Evolutionary conservation across 2,329 filamentous ascomycete genomes (phyloP).

Genomic region (Trichoderma breve): DNA sequence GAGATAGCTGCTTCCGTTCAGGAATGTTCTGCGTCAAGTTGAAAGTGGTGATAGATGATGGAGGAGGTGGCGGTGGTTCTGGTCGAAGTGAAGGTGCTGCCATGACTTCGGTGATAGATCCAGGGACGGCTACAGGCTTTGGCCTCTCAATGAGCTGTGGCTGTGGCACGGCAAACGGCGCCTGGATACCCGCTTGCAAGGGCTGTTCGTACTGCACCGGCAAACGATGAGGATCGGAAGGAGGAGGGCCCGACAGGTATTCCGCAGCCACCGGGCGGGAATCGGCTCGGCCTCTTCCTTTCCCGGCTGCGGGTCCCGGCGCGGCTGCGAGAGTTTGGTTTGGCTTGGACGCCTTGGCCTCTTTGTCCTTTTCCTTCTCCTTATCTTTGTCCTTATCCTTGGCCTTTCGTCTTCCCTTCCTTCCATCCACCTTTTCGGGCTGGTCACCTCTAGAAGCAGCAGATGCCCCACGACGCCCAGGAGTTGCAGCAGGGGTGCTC

Average conservation of each 20-base stretch:
- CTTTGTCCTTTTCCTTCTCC: conserved; percentile 21
- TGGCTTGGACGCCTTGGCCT: conserved; percentile 37
- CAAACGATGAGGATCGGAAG: conserved; percentile 41
- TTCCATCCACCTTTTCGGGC: conserved; percentile 46
- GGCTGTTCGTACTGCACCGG: conserved; percentile 46
- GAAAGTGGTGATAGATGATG: conserved; percentile 50
- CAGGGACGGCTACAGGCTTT: conserved; percentile 34
- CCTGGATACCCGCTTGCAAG: conserved; percentile 40
- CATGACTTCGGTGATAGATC: conserved; percentile 53
- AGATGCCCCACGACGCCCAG: conserved; percentile 48
- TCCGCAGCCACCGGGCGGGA: conserved; percentile 48
- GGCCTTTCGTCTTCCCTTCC: conserved; percentile 39
- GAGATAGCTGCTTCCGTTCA: conserved; percentile 53
- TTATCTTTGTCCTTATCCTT: conserved; percentile 39
- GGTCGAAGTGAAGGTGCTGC: conserved; percentile 56
- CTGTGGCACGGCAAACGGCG: conserved; percentile 38
- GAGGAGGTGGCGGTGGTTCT: conserved; percentile 48
- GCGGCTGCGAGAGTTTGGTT: conserved; percentile 48
- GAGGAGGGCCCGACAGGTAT: conserved; percentile 36
- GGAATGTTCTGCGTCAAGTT: conserved; percentile 43
- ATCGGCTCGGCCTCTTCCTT: conserved; percentile 54
- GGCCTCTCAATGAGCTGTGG: conserved; percentile 37
- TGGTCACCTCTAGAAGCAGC: conserved; percentile 41
- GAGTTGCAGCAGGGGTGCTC: conserved; percentile 57
- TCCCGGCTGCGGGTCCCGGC: conserved; percentile 40